Base-by-base conservation (phyloP, 202 grass and related monocot genomes). In the Musa balbisiana region DNA sequence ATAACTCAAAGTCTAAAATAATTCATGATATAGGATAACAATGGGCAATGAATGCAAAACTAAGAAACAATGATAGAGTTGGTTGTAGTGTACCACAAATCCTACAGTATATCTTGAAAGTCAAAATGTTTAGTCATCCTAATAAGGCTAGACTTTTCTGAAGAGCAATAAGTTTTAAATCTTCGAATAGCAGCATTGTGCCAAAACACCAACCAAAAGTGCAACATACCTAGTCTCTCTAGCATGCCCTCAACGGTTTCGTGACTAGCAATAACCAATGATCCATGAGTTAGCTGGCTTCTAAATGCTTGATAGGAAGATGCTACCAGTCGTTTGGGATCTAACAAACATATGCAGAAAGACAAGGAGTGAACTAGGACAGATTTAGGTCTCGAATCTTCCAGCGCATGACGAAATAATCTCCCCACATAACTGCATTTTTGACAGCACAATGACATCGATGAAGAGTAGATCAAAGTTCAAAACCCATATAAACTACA, bases 301-400 rank as follows among this genome's bases (percentile, higher is more conserved):
- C 95, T 87, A 82, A 94, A 99, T 85, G 91, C 87, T 65, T 99
- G 88, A 78, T 99, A 99, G 8, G 95, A 99, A 73, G 95, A 92
- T 62, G 95, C 93, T 81, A 90, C 87, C 43, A 99, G 82, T 80
- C 91, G 89, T 80, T 99, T 99, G 23, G 95, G 95, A 81, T 99
- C 95, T 80, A 95, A 75, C 71, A 99, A 87, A 27, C 91, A 95
- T 90, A 99, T 94, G 77, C 88, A 99, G 27, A 99, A 91, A 78
- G 95, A 99, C 71, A 99, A 84, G 23, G 95, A 88, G 85, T 99
- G 88, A 85, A 95, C 91, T 19, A 95, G 82, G 73, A 99, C 95
- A 24, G 95, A 99, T 78, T 83, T 94, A 29, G 91, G 91, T 54
- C 91, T 86, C 23, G 91, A 90, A 60, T 92, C 95, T 86, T 95